Evolutionary conservation across 139 green algal genomes (phyloP), one percentile per base, ranked within the genome.

Genomic region (Desmodesmus armatus): DNA sequence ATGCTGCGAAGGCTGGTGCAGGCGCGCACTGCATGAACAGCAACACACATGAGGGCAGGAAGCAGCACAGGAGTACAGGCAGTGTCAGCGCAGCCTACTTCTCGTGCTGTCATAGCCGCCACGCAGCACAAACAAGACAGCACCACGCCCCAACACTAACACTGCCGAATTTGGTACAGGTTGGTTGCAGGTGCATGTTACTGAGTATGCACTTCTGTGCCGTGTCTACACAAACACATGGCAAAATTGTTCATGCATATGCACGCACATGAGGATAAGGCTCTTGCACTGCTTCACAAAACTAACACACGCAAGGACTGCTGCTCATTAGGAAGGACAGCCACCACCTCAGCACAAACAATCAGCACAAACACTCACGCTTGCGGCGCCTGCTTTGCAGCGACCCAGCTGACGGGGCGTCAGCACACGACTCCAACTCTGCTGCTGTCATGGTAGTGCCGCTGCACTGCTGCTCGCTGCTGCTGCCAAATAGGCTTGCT

Each of bases 381-480:
- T 23, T 9, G 23, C 1, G 29, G 15, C 62, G 2, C 27, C 3
- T 23, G 67, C 9, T 63, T 49, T 65, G 37, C 27, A n/a, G 19
- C 27, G 37, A 9, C 29, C 29, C 37, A 78, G 7, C 29, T 78
- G 70, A 78, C 39, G 70, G 29, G 9, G 43, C 43, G 39, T 80
- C 73, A 33, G 73, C 73, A 49, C 44, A 79, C 6, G 40, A 67
- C 73, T 80, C 73, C 13, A 80, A 9, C 66, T 74, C 40, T 7
- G 27, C 40, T 15, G 37, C 43, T 21, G 39, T 63, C 11, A 40
- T 43, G 33, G 62, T 75, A 17, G 35, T 41, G 31, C 80, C 72
- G 67, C 79, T 74, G 63, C 43, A 23, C 25, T 33, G 5, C 33
- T 74, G 65, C 9, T 71, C 65, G n/a, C 29, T 74, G 55, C 69